Base-by-base conservation (phyloP, 2,329 filamentous ascomycete genomes). In the Neofusicoccum sp. region DNA sequence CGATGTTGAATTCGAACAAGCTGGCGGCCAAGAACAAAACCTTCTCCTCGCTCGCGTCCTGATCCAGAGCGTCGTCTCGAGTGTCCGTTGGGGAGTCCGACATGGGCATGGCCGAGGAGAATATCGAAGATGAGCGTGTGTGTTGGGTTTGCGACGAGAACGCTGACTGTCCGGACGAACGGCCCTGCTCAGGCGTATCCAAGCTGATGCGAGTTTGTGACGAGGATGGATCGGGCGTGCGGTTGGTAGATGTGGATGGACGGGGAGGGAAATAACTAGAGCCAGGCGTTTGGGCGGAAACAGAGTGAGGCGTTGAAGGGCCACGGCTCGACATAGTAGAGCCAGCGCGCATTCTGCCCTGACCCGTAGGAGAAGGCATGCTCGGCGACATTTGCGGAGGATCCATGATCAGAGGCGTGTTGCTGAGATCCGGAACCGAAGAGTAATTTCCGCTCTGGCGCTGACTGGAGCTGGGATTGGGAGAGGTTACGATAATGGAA, bases 1-100 rank as follows among this genome's bases (percentile, higher is more conserved):
- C 90, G 70, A 98, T 98, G 70, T 96, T 96, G 78, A 98, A 99
- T 74, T 98, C 93, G 71, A 96, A 98, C 33, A 98, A 83, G 68
- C 91, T 96, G 20, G 93, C 95, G 12, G 93, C 95, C 16, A 97
- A 82, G 82, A 96, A 99, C 47, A 98, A 79, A 6, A 96, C 86
- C 61, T 88, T 89, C 65, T 88, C 89, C 28, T 78, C 76, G 40
- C 79, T 57, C 79, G 79, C 47, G 73, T 80, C 40, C 65, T 58
- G 41, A 9, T 64, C 65, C 4, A 40, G 67, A 28, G 65, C 62
- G 24, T 66, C 67, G 44, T 67, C 65, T 4, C 67, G 65, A 20
- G 66, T 63, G 67, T 36, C 60, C 12, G 59, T 53, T 6, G 71
- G 72, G 1, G 68, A 72, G 67, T 96, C 90, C 1, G 87, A 84